Conservation (phyloP, 352 stramenopile genomes). For the Pythium diclinum region DNA sequence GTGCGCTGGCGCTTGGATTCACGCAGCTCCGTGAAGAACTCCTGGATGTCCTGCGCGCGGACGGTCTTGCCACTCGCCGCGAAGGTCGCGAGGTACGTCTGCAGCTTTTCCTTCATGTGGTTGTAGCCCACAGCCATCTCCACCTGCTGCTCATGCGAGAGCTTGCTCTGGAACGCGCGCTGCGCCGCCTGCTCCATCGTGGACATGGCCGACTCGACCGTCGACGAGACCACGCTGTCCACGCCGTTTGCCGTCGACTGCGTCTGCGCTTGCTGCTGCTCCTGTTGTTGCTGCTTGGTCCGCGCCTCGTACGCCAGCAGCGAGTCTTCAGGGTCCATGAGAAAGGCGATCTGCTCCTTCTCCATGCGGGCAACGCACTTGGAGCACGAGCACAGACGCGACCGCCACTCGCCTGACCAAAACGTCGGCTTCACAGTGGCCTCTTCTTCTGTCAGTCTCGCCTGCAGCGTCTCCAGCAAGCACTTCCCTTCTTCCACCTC, state of each 20-base stretch:
- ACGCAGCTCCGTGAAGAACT: constrained; percentile 58
- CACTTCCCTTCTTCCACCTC: constrained; percentile 16
- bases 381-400: constrained; percentile 49
- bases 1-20: constrained; percentile 52
- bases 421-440: constrained; percentile 41
- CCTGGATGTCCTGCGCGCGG: constrained; percentile 64
- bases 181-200: constrained; percentile 32
- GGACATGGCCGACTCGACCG: neutral
- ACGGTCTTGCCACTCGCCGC: constrained; percentile 59
- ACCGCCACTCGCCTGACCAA: constrained; percentile 63
- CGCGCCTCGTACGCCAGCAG: constrained; percentile 61
- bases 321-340: constrained; percentile 59
- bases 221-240: neutral
- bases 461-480: constrained; percentile 33
- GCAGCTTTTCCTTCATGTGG: constrained; percentile 69
- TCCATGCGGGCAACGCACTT: constrained; percentile 51
- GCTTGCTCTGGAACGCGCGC: constrained; percentile 46
- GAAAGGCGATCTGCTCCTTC: constrained; percentile 48
- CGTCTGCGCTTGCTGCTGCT: neutral
- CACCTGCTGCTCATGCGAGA: constrained; percentile 71
- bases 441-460: constrained; percentile 18
- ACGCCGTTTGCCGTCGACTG: neutral
- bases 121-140: constrained; percentile 72
- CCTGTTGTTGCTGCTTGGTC: constrained; percentile 29
- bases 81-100: constrained; percentile 62